Percentiles rank a stretch among this genome's conserved stretches.
Evolutionary conservation across 163 green algal species (phyloP).

Genomic region (Chlamydomonas reinhardtii): DNA sequence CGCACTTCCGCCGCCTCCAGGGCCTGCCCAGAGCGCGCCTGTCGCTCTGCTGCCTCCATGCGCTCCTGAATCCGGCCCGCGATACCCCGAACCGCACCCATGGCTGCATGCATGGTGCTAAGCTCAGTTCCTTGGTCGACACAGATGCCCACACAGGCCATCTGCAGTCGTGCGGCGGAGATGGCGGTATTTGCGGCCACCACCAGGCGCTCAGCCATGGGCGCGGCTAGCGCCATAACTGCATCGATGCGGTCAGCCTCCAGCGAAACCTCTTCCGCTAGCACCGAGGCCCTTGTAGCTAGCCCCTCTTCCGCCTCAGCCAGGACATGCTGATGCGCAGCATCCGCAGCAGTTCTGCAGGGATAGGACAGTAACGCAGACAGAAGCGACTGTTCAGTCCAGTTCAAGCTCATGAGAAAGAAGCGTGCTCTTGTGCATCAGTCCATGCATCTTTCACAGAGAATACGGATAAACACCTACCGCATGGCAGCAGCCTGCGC

Average conservation of each 20-base stretch:
- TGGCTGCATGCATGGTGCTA: not conserved
- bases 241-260: not conserved
- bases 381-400: too few relatives aligned
- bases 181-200: not conserved
- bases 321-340: not conserved
- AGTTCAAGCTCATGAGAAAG: too few relatives aligned
- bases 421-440: too few relatives aligned
- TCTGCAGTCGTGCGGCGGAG: constrained; percentile 18
- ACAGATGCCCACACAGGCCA: not conserved
- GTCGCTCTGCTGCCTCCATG: constrained; percentile 26
- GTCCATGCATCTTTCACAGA: too few relatives aligned
- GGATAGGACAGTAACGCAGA: not conserved
- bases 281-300: not conserved
- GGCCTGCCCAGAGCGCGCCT: constrained; percentile 7
- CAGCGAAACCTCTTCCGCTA: not conserved
- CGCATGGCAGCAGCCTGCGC: constrained; percentile 23
- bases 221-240: not conserved
- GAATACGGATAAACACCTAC: not conserved
- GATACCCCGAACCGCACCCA: not conserved
- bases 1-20: constrained; percentile 16
- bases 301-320: constrained; percentile 10
- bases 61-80: constrained; percentile 8
- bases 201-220: constrained; percentile 13
- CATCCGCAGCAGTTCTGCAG: constrained; percentile 13
- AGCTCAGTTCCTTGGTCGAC: constrained; percentile 2